Evolutionary conservation across 108 stramenopile species (phyloP), one percentile per base, ranked within the genome.

Genomic region (Thalassiosira profunda): DNA sequence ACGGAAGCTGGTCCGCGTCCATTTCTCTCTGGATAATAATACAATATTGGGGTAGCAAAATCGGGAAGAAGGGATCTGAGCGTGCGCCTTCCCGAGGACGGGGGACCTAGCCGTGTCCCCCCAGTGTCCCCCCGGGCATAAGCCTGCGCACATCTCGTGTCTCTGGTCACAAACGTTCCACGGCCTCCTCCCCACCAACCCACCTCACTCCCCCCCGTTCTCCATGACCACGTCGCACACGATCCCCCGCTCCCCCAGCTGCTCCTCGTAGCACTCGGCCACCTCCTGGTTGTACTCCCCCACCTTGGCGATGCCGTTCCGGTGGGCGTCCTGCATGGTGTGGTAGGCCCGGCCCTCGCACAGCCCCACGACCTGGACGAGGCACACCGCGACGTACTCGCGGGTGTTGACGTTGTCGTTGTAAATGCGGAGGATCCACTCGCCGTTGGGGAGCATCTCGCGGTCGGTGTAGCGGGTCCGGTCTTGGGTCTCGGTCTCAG

Each of bases 291-390:
- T 63, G 63, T 86, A 94, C 58, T 79, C 53, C 33, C 93, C 93
- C 11, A 94, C 89, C 12, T 77, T 79, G 18, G 93, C 93, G 48
- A 87, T 76, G 14, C 93, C 93, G 54, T 89, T 86, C 42, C 89
- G 80, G 57, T 94, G 93, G 0, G 93, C 93, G 43, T 64, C 69
- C 88, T 89, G 88, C 93, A 94, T 94, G 34, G 87, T 87, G 61
- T 88, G 72, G 45, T 86, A 94, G 8, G 93, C 89, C 14, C 58
- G 48, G 42, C 84, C 66, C 47, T 94, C 93, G 0, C 75, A 76
- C 33, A 89, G 67, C 0, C 93, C 93, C 0, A 85, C 85, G 8
- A 91, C 76, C 61, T 89, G 86, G n/a, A 89, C 86, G 18, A 94
- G 80, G 9, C 86, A 81, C 20, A 86, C 83, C 9, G 92, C 89